Conservation (phyloP, 2,329 filamentous ascomycete species). For the Colletotrichum noveboracense region DNA sequence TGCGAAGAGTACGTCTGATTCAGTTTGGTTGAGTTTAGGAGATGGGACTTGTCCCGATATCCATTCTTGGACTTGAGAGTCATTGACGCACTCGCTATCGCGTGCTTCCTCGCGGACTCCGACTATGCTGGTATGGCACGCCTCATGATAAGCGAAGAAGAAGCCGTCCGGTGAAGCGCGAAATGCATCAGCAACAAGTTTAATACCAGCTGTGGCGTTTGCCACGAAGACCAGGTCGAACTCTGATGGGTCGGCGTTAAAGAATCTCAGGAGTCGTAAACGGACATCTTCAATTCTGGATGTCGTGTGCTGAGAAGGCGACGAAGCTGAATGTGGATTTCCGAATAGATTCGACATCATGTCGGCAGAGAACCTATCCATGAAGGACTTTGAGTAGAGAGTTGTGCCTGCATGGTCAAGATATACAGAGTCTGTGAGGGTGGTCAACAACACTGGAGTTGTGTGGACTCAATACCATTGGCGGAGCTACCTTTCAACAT, state of each 20-base stretch:
- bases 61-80: constrained; percentile 70
- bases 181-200: constrained; percentile 82
- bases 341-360: constrained; percentile 83
- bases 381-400: constrained; percentile 77
- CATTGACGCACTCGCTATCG: constrained; percentile 69
- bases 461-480: not conserved
- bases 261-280: constrained; percentile 73
- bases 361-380: constrained; percentile 80
- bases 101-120: constrained; percentile 77
- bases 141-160: constrained; percentile 81
- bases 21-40: constrained; percentile 24
- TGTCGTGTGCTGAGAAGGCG: constrained; percentile 79
- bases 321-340: constrained; percentile 89
- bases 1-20: constrained; percentile 36
- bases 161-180: constrained; percentile 74
- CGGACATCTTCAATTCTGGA: constrained; percentile 78
- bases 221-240: constrained; percentile 92
- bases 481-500: constrained; percentile 66
- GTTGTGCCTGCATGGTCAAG: constrained; percentile 98
- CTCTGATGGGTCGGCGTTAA: constrained; percentile 78
- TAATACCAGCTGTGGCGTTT: constrained; percentile 91
- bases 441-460: constrained; percentile 12
- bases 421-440: constrained; percentile 71
- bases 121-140: constrained; percentile 86
- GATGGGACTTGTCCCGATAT: constrained; percentile 47